phyloP scores from a whole-genome alignment of 768 basidiomycete species.

The Dioszegia aurantiaca region DNA sequence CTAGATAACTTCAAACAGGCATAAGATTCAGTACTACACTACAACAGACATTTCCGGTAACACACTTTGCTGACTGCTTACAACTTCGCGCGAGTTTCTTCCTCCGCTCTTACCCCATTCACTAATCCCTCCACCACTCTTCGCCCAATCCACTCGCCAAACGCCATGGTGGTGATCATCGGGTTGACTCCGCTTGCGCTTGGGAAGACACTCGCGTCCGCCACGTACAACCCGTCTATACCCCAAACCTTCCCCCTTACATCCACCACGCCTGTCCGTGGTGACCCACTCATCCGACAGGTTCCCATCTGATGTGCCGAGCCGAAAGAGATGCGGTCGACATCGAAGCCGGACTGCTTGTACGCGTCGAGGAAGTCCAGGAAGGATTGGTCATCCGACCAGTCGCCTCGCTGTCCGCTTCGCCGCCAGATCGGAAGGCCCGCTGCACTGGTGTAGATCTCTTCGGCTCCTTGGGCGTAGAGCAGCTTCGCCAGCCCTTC shows the following conservation, averaged over 20 bases:
- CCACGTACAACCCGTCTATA: constrained; percentile 39
- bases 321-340: constrained; percentile 19
- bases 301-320: constrained; percentile 50
- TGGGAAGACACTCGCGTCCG: constrained; percentile 37
- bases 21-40: background rate
- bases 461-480: constrained; percentile 6
- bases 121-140: constrained; percentile 13
- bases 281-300: constrained; percentile 38
- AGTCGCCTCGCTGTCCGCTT: constrained; percentile 1
- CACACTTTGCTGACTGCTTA: background rate
- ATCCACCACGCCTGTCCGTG: constrained; percentile 36
- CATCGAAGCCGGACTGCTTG: constrained; percentile 21
- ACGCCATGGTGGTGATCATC: constrained; percentile 36
- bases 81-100: constrained; percentile 2
- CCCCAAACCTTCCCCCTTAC: constrained; percentile 44
- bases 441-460: constrained; percentile 7
- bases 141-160: constrained; percentile 15
- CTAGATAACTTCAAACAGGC: background rate
- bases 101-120: background rate
- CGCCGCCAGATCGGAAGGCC: constrained; percentile 10
- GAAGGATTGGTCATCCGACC: constrained; percentile 13
- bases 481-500: constrained; percentile 20
- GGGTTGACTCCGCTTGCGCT: constrained; percentile 38
- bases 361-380: constrained; percentile 21
- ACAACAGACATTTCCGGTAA: too few relatives aligned